Percentiles rank a stretch among this genome's conserved stretches.
Evolutionary conservation across 352 stramenopile species (phyloP).

Genomic region (Lagenidium sp.): DNA sequence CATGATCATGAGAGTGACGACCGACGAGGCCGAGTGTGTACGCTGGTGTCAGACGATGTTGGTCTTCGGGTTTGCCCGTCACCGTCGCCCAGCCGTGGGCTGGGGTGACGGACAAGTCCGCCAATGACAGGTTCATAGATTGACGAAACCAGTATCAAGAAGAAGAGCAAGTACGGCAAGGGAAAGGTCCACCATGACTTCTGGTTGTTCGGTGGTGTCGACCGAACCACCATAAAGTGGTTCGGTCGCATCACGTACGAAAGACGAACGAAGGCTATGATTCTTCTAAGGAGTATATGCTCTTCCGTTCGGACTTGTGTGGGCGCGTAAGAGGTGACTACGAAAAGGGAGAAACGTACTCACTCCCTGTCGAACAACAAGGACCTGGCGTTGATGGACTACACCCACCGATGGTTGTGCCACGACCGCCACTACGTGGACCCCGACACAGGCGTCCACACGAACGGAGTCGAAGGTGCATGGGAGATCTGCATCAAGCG

Average conservation of each 20-base stretch:
- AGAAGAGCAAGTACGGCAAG: slow-evolving; percentile 19
- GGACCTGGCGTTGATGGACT: not conserved
- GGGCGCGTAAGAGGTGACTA: not conserved
- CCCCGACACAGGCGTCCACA: slow-evolving; percentile 7
- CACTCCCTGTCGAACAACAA: slow-evolving; percentile 3
- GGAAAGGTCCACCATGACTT: slow-evolving; percentile 8
- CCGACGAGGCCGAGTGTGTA: no score
- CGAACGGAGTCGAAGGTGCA: slow-evolving; percentile 4
- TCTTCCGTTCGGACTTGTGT: not conserved
- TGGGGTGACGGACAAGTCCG: no score
- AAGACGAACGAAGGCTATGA: slow-evolving; percentile 11
- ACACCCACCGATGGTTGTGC: slow-evolving; percentile 4
- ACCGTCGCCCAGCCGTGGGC: no score
- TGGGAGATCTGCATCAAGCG: slow-evolving; percentile 7
- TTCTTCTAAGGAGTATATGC: not conserved
- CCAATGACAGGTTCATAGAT: no score
- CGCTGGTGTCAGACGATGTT: no score
- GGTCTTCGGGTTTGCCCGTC: no score
- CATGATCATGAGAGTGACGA: no score
- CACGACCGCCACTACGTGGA: slow-evolving; percentile 5
- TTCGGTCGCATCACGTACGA: slow-evolving; percentile 15
- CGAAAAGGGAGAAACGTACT: slow-evolving; percentile 13
- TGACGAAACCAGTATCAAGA: slow-evolving; percentile 16
- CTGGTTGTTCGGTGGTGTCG: slow-evolving; percentile 21
- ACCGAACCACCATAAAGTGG: slow-evolving; percentile 12